A percentile compares a stretch with the other conserved stretches of the same genome.
These are phyloP conservation scores for Rosa persica DNA, from an alignment of 306 rosid genomes.

Conservation along the genomic window DNA sequence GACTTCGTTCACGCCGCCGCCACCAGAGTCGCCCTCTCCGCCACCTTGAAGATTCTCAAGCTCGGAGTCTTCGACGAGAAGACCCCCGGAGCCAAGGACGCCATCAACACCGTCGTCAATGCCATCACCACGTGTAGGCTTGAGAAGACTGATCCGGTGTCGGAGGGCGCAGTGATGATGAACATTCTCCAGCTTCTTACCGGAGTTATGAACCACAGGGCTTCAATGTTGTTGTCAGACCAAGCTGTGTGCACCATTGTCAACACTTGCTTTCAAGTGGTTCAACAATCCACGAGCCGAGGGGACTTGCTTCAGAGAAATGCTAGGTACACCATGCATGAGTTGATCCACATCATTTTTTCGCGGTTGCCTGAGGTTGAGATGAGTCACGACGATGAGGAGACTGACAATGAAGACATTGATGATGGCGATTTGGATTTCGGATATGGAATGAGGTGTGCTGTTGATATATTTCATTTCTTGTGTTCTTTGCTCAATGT, in stretches of 20 bases:
- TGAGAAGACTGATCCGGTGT: constrained; percentile 62
- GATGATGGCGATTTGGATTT: constrained; percentile 32
- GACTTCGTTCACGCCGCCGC: constrained; percentile 73
- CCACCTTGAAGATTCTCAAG: constrained; percentile 71
- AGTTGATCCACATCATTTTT: constrained; percentile 67
- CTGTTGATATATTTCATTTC: constrained; percentile 74
- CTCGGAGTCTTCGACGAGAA: constrained; percentile 61
- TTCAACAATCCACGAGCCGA: constrained; percentile 59
- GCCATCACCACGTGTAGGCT: constrained; percentile 69
- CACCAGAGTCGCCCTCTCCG: constrained; percentile 67
- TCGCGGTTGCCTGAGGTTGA: constrained; percentile 60
- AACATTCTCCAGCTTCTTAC: constrained; percentile 63
- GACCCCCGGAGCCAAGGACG: constrained; percentile 62
- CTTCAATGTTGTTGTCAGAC: constrained; percentile 57
- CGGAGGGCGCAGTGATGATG: constrained; percentile 87
- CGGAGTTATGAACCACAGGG: constrained; percentile 56
- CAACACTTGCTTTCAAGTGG: constrained; percentile 74
- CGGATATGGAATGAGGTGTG: constrained; percentile 69
- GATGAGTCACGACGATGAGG: constrained; percentile 33
- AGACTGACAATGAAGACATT: constrained; percentile 52
- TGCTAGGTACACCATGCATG: constrained; percentile 81
- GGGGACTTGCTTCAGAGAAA: constrained; percentile 73
- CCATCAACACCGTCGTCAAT: constrained; percentile 42
- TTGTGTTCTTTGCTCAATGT: constrained; percentile 85
- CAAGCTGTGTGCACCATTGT: constrained; percentile 65